Evolutionary conservation across 345 rosid genomes (phyloP).

Genomic region (Corchorus capsularis): DNA sequence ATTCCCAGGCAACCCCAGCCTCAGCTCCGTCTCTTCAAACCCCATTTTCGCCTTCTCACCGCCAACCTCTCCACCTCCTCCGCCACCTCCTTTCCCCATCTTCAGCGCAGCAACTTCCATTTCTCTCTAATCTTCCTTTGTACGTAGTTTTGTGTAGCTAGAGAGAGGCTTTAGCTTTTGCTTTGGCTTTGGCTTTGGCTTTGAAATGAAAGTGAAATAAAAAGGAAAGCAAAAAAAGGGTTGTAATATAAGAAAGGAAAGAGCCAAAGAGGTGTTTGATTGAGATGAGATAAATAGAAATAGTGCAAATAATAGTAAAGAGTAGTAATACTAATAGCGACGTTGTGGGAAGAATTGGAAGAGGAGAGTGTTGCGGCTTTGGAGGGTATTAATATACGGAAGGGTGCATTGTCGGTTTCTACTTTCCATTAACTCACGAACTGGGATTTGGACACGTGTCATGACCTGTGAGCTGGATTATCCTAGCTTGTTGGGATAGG

Average conservation of each 20-base stretch:
- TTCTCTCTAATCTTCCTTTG: slow-evolving; percentile 11
- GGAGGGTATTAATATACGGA: slow-evolving; percentile 30
- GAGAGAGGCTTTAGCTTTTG: background rate
- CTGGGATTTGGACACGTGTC: slow-evolving; percentile 35
- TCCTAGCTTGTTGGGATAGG: slow-evolving; percentile 20
- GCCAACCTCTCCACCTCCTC: slow-evolving; percentile 17
- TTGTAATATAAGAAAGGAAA: background rate
- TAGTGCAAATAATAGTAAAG: background rate
- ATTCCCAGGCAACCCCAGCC: slow-evolving; percentile 78
- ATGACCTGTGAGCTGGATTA: slow-evolving; percentile 20
- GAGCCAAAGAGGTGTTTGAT: background rate
- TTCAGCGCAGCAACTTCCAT: slow-evolving; percentile 35
- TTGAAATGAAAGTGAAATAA: background rate
- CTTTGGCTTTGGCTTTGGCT: slow-evolving; percentile 7
- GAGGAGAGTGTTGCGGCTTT: slow-evolving; percentile 17
- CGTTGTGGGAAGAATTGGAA: slow-evolving; percentile 17
- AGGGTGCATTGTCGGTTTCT: slow-evolving; percentile 16
- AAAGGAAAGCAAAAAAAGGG: slow-evolving; percentile 5
- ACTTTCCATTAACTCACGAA: background rate
- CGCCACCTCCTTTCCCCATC: slow-evolving; percentile 19
- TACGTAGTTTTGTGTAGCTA: background rate
- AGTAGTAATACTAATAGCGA: slow-evolving; percentile 12
- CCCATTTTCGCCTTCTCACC: slow-evolving; percentile 40
- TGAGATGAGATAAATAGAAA: background rate
- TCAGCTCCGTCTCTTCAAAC: slow-evolving; percentile 71